Percentiles rank a stretch among this genome's conserved stretches.
Evolutionary conservation across 495 filamentous ascomycete genomes (phyloP).

Genomic region (Penicillium angulare): DNA sequence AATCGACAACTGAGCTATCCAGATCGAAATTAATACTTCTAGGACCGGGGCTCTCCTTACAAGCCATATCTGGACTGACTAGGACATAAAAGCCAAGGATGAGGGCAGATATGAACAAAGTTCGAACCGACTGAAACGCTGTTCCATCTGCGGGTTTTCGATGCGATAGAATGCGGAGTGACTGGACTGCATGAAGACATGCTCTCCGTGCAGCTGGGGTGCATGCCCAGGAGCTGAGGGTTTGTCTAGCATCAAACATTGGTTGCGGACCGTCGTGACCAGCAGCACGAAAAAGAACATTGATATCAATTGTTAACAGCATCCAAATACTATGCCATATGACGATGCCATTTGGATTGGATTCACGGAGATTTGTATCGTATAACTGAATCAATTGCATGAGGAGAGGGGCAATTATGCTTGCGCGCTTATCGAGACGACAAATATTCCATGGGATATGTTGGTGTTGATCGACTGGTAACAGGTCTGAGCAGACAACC

Average conservation of each 20-base stretch:
- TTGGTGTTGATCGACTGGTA: neutral
- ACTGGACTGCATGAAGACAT: conserved; percentile 12
- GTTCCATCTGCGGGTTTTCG: conserved; percentile 15
- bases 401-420: conserved; percentile 1
- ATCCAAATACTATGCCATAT: conserved; percentile 16
- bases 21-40: neutral
- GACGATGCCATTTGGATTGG: conserved; percentile 13
- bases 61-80: neutral
- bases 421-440: conserved; percentile 6
- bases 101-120: conserved; percentile 9
- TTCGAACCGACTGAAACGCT: conserved; percentile 12
- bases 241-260: conserved; percentile 2
- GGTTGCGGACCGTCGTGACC: conserved; percentile 2
- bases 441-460: conserved; percentile 5
- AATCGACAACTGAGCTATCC: conserved; percentile 2
- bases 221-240: neutral
- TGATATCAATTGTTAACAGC: neutral
- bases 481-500: conserved; percentile 2
- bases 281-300: conserved; percentile 4
- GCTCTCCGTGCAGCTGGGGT: conserved; percentile 7
- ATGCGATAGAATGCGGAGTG: conserved; percentile 6
- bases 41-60: neutral
- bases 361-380: neutral
- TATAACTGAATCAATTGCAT: neutral
- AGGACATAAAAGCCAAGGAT: conserved; percentile 8